A percentile compares a stretch with the other conserved stretches of the same genome.
These are phyloP conservation scores for Geotrichum klebahnii DNA, from an alignment of 1,139 yeast genomes.

Conservation along the genomic window DNA sequence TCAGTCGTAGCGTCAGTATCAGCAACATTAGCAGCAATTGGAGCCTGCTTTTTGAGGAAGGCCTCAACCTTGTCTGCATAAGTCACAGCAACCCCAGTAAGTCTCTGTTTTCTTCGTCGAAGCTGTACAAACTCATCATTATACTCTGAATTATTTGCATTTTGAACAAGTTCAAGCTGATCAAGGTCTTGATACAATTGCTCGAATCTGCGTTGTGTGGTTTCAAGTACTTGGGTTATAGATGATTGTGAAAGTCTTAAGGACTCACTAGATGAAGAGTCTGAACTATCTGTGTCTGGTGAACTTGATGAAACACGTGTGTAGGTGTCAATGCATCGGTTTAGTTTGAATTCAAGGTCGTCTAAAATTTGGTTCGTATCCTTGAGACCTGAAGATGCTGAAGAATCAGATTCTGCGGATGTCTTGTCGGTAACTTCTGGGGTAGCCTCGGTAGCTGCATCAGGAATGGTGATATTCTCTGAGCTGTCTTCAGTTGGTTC, in stretches of 20 bases:
- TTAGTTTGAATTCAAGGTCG: background rate
- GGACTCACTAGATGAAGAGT: no score
- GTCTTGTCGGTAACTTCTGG: background rate
- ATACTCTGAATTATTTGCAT: no score
- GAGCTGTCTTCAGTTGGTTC: background rate
- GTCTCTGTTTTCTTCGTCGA: background rate
- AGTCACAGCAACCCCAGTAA: background rate
- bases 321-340: background rate
- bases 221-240: background rate
- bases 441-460: background rate
- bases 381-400: background rate
- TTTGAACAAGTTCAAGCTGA: background rate
- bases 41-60: background rate
- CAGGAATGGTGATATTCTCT: no score
- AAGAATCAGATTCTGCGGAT: background rate
- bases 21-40: no score
- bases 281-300: no score
- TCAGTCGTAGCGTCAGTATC: no score
- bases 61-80: slow-evolving; percentile 8
- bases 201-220: background rate
- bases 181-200: slow-evolving; percentile 1
- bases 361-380: no score
- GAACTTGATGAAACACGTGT: background rate
- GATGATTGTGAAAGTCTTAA: background rate
- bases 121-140: no score